phyloP scores from a whole-genome alignment of 2,329 filamentous ascomycete genomes.

The Lachnellula arida region DNA sequence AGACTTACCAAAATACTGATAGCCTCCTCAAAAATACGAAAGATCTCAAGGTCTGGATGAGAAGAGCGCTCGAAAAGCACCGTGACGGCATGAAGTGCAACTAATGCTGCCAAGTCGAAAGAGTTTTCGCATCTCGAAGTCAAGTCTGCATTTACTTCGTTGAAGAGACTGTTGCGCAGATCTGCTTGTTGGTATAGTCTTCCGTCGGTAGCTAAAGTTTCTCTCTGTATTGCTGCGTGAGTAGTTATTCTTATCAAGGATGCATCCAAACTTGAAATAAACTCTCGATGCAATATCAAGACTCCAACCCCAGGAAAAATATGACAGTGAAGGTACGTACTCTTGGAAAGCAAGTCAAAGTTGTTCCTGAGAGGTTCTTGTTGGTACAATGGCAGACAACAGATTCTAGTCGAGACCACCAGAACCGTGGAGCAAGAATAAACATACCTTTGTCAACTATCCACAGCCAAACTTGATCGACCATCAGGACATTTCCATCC shows the following conservation, averaged over 20 bases:
- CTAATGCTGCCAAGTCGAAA: constrained; percentile 10
- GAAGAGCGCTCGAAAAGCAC: constrained; percentile 10
- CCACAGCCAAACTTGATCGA: constrained; percentile 13
- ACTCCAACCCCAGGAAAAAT: not conserved
- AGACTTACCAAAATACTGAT: constrained; percentile 11
- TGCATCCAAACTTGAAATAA: not conserved
- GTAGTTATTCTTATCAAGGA: not conserved
- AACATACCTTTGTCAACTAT: constrained; percentile 8
- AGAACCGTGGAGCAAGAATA: not conserved
- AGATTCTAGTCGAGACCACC: not conserved
- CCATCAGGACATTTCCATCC: constrained; percentile 12
- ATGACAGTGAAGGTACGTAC: not conserved
- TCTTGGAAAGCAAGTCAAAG: not conserved
- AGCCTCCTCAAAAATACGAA: constrained; percentile 10
- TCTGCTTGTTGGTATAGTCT: constrained; percentile 12
- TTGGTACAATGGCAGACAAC: not conserved
- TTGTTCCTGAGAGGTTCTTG: not conserved
- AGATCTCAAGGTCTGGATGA: constrained; percentile 8
- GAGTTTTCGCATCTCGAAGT: constrained; percentile 12
- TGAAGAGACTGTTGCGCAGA: constrained; percentile 12
- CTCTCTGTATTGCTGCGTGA: not conserved
- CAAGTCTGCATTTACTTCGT: constrained; percentile 16
- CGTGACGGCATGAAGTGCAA: constrained; percentile 10
- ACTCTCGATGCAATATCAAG: not conserved
- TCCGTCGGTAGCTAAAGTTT: not conserved